Percentiles rank a stretch among this genome's conserved stretches.
Evolutionary conservation across 2,329 filamentous ascomycete genomes (phyloP).

Genomic region (Aspergillus persii): DNA sequence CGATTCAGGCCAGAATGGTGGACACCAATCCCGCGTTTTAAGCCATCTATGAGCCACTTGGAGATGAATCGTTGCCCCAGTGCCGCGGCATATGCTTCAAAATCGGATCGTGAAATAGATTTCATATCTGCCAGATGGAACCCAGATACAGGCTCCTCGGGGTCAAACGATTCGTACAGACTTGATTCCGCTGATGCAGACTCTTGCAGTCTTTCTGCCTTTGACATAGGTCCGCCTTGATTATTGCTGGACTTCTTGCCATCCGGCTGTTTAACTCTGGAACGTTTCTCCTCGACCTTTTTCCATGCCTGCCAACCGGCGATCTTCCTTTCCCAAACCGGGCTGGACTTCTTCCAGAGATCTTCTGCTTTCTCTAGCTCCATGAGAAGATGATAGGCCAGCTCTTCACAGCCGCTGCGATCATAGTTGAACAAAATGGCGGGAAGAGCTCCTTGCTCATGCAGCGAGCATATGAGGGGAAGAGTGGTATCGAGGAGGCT

Average conservation of each 20-base stretch:
- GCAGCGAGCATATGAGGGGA: not conserved
- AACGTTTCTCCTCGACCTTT: not conserved
- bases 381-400: not conserved
- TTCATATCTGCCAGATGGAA: not conserved
- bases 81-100: slow-evolving; percentile 23
- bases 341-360: not conserved
- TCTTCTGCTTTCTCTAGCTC: not conserved
- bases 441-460: not conserved
- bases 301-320: not conserved
- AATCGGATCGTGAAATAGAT: not conserved
- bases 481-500: not conserved
- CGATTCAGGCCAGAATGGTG: slow-evolving; percentile 80
- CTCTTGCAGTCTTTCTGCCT: not conserved
- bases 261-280: not conserved
- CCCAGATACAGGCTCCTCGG: not conserved
- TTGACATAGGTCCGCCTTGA: not conserved
- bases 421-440: not conserved
- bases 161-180: not conserved
- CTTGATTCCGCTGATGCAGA: not conserved
- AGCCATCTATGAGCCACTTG: slow-evolving; percentile 53
- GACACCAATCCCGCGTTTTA: slow-evolving; percentile 68
- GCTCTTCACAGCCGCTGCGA: not conserved
- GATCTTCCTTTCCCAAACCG: not conserved
- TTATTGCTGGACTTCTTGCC: not conserved
- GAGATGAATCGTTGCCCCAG: slow-evolving; percentile 52